phyloP scores from a whole-genome alignment of 805 yeast species.

The Trichomonascus vanleenenianus region DNA sequence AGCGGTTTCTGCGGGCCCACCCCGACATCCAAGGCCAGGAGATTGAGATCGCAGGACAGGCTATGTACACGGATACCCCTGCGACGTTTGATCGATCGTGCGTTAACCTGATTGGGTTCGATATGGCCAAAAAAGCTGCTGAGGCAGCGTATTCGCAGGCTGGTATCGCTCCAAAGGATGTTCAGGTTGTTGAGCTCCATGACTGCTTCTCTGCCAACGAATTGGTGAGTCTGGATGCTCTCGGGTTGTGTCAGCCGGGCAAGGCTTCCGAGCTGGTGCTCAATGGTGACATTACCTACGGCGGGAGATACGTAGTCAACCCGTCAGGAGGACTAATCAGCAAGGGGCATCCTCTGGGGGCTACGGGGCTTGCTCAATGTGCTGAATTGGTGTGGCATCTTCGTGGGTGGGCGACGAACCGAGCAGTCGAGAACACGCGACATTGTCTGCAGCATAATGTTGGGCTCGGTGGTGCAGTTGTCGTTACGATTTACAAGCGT shows the following conservation, averaged over 20 bases:
- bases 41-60: slow-evolving; percentile 20
- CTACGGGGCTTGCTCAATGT: slow-evolving; percentile 22
- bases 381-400: slow-evolving; percentile 22
- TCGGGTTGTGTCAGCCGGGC: slow-evolving; percentile 20
- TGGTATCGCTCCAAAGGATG: slow-evolving; percentile 17
- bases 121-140: slow-evolving; percentile 20
- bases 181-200: slow-evolving; percentile 22
- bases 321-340: slow-evolving; percentile 23
- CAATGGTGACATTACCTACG: slow-evolving; percentile 20
- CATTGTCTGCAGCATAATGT: slow-evolving; percentile 21
- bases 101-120: slow-evolving; percentile 18
- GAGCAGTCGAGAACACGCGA: slow-evolving; percentile 16
- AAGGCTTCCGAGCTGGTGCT: slow-evolving; percentile 19
- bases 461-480: slow-evolving; percentile 23
- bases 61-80: slow-evolving; percentile 18
- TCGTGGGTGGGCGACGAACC: slow-evolving; percentile 23
- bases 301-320: slow-evolving; percentile 21
- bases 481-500: slow-evolving; percentile 18
- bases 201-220: slow-evolving; percentile 24
- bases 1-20: slow-evolving; percentile 17
- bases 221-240: slow-evolving; percentile 19
- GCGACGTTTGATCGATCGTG: slow-evolving; percentile 16
- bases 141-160: slow-evolving; percentile 13
- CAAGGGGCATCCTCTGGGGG: slow-evolving; percentile 24
- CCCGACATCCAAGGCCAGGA: slow-evolving; percentile 19